Evolutionary conservation across 2,329 filamentous ascomycete species (phyloP), one percentile per base, ranked within the genome.

Genomic region (Dryadomyces sulphureus): DNA sequence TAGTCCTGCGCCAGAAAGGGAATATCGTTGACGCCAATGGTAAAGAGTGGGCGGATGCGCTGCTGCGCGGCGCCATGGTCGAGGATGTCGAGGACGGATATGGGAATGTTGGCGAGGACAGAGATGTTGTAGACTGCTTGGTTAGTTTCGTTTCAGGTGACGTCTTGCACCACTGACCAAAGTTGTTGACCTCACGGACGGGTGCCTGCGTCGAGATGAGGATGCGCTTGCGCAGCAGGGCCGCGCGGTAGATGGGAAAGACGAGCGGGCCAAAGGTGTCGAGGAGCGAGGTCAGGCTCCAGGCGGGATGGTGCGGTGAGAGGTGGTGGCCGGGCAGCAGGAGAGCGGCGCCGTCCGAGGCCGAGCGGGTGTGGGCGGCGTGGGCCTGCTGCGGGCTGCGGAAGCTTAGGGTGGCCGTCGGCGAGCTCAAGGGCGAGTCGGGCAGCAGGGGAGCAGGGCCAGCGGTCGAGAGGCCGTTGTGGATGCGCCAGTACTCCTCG

Each of bases 11-110:
- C 70, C 5, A 96, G 71, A 47, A 82, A 78, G 5, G 84, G 77
- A 43, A 98, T 94, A 58, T 98, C 92, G 60, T 94, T 85, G 16
- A 98, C 81, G 43, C 92, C 92, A 49, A 98, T 75, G 45, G 82
- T 88, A 65, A 96, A 98, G n/a, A 98, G 72, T 0, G 90, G 84
- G 21, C 80, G 76, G 25, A 92, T 71, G 48, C 86, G 72, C 49
- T 83, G 71, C 1, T 75, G 70, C 22, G 78, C 71, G 17, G 49
- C 50, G 22, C 71, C 69, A 1, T 73, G 60, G 19, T 81, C 75
- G n/a, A 94, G 68, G 14, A 81, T 65, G 44, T 88, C 78, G 48
- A 74, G 70, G 38, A 88, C 73, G 25, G 82, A 78, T 34, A 81
- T 71, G 24, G 92, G 88, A 38, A 96, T 81, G 54, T 88, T 94